Conservation (phyloP, 179 eudicot species). For the Camellia oleifera region DNA sequence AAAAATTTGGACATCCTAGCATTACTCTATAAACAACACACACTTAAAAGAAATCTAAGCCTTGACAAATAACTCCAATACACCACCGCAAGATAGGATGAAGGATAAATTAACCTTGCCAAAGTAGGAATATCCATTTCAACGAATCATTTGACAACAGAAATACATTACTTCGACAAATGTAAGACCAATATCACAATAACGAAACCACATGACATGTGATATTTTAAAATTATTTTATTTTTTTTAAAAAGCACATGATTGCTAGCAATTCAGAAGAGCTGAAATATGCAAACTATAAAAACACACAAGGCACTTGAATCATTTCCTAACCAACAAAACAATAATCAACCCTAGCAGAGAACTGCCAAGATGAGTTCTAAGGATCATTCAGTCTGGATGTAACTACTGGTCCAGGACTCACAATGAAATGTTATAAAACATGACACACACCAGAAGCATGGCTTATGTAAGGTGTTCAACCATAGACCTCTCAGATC, state of each 20-base stretch:
- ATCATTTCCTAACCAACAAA: no score
- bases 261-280: background rate
- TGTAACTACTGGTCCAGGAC: background rate
- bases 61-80: background rate
- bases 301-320: background rate
- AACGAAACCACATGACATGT: no score
- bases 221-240: background rate
- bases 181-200: no score
- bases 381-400: background rate
- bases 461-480: background rate
- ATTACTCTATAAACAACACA: no score
- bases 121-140: background rate
- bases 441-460: no score
- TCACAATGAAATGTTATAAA: no score
- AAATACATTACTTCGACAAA: background rate
- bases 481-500: background rate
- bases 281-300: background rate
- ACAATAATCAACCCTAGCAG: background rate
- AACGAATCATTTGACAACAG: background rate
- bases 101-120: background rate
- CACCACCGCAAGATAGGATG: background rate
- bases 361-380: background rate
- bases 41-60: background rate
- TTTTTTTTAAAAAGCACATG: background rate
- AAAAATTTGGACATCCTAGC: no score